Percentiles rank a stretch among this genome's conserved stretches.
These are phyloP conservation scores for Allodekkera sacchari DNA, from an alignment of 805 yeast genomes.

Conservation along the genomic window DNA sequence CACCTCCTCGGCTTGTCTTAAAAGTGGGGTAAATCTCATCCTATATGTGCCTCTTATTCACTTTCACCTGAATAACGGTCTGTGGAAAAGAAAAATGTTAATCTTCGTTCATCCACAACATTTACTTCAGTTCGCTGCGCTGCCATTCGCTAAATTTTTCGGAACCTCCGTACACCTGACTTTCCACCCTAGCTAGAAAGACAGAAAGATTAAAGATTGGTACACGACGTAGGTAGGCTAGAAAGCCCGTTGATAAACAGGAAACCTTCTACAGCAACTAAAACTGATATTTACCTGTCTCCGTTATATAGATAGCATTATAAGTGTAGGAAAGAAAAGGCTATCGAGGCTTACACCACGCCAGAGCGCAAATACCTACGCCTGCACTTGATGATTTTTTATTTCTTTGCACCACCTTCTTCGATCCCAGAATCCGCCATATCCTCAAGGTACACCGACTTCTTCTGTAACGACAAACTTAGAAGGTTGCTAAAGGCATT, in stretches of 20 bases:
- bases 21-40: conserved; percentile 27
- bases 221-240: no score
- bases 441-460: conserved; percentile 17
- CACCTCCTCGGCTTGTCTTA: conserved; percentile 35
- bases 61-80: not conserved
- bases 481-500: conserved; percentile 22
- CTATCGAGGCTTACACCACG: no score
- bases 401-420: conserved; percentile 8
- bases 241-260: no score
- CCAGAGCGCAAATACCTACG: no score
- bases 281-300: no score
- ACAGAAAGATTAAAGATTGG: no score
- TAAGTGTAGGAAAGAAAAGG: no score
- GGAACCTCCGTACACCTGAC: no score
- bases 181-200: no score
- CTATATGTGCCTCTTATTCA: not conserved
- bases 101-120: not conserved
- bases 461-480: conserved; percentile 20
- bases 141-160: not conserved
- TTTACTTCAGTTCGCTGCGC: not conserved
- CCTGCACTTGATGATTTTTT: no score
- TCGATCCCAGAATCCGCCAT: conserved; percentile 16
- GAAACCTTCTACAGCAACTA: no score
- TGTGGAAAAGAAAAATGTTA: not conserved
- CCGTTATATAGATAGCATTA: no score